Base-by-base conservation (phyloP, 306 rosid genomes). In the Quercus bicolor region DNA sequence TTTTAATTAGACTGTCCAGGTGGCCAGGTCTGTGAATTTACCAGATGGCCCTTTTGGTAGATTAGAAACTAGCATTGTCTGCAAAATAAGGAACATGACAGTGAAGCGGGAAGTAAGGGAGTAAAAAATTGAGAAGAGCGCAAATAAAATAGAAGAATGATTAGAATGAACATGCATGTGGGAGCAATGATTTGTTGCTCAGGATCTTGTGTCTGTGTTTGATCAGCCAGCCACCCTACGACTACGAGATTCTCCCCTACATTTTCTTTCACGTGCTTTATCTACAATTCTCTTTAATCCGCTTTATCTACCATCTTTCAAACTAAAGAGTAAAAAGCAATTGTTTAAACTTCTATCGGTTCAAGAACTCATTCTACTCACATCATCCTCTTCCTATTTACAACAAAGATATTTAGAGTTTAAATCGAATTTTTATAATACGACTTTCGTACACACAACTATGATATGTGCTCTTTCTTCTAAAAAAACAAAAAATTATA, bases 101-200 rank as follows among this genome's bases (percentile, higher is more conserved):
- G 80, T 56, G 51, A 26, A 48, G 45, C 73, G 45, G 68, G 61
- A 72, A 62, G 26, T 14, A 21, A 53, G 31, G 77, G 68, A 56
- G 34, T n/a, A 69, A 81, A 77, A 19, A 55, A 72, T 7, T 23
- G 7, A 23, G 55, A 19, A 31, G 69, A 75, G 24, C n/a, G 33
- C 56, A 14, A 54, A 81, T 7, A 72, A 57, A 8, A 34, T 18
- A 10, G 31, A 23, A 23, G 45, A 73, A 33, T 55, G 78, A 40
- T 56, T 20, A 60, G 20, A n/a, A 70, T 31, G 31, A 69, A 77
- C 81, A 77, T 65, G 76, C 81, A 77, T 56, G 79, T 77, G 81
- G 69, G 65, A 53, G 71, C 65, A 77, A 82, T 77, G 70, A 82
- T 82, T 53, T 52, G 33, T 54, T 60, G 33, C 18, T 48, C 57